Conservation (phyloP, 371 early-diverging fungal species). For the Mucor velutinosus region DNA sequence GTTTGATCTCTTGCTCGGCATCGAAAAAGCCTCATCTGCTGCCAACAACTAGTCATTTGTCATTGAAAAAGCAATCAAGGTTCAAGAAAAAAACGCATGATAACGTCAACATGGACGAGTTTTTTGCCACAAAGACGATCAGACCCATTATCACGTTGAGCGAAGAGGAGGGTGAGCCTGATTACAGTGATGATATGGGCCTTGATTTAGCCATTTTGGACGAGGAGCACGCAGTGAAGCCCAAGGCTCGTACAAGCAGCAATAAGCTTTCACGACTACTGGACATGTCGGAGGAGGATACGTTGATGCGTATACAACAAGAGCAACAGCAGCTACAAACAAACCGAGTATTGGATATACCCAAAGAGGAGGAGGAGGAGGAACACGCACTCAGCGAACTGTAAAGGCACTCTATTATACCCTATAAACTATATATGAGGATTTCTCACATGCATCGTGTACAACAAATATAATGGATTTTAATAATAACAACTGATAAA, state of each 20-base stretch:
- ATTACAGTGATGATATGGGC: constrained; percentile 42
- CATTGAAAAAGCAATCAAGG: background rate
- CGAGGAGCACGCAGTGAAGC: background rate
- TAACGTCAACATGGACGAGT: constrained; percentile 33
- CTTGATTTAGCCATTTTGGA: constrained; percentile 37
- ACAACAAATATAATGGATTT: background rate
- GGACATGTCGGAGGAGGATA: constrained; percentile 42
- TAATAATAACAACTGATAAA: constrained; percentile 4
- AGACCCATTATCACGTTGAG: constrained; percentile 23
- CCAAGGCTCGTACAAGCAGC: constrained; percentile 2
- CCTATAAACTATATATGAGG: background rate
- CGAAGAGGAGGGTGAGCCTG: constrained; percentile 9
- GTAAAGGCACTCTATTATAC: background rate
- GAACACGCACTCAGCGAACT: background rate
- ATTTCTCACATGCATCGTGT: background rate
- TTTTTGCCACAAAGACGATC: constrained; percentile 45
- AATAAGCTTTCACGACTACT: constrained; percentile 36
- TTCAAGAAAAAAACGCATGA: constrained; percentile 2
- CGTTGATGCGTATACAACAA: background rate
- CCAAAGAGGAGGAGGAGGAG: background rate
- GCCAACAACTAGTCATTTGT: background rate
- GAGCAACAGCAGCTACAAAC: background rate
- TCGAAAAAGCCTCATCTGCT: constrained; percentile 8
- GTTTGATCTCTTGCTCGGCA: background rate
- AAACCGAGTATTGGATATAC: background rate